Evolutionary conservation across 441 rosid species (phyloP).

Genomic region (Arabidopsis hybrid): DNA sequence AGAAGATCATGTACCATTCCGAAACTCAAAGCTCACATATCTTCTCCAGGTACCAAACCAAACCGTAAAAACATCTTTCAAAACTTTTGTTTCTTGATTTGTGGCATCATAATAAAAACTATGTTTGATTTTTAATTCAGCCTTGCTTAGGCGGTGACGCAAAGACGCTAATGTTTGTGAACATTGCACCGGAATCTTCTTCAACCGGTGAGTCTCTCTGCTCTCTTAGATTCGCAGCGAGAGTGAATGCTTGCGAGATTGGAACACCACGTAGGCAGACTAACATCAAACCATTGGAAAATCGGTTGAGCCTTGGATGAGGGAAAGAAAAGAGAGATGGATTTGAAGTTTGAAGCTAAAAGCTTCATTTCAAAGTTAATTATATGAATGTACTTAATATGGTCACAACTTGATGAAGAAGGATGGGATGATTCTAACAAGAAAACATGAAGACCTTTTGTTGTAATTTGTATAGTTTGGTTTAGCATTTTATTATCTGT

Average conservation of each 20-base stretch:
- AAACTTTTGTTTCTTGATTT: slow-evolving; percentile 7
- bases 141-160: slow-evolving; percentile 98
- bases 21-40: slow-evolving; percentile 93
- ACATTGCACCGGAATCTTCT: slow-evolving; percentile 80
- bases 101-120: slow-evolving; percentile 12
- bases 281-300: slow-evolving; percentile 56
- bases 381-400: slow-evolving; percentile 40
- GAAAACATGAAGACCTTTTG: slow-evolving; percentile 25
- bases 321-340: slow-evolving; percentile 16
- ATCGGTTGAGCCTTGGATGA: slow-evolving; percentile 69
- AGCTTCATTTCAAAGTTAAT: slow-evolving; percentile 35
- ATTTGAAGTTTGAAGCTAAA: slow-evolving; percentile 27
- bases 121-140: slow-evolving; percentile 51
- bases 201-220: slow-evolving; percentile 90
- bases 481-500: slow-evolving; percentile 28
- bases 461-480: slow-evolving; percentile 45
- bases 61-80: neutral
- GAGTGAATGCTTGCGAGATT: slow-evolving; percentile 96
- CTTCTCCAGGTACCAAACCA: slow-evolving; percentile 81
- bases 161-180: slow-evolving; percentile 93
- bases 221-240: slow-evolving; percentile 93
- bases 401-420: slow-evolving; percentile 25
- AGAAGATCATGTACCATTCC: slow-evolving; percentile 92
- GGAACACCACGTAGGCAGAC: slow-evolving; percentile 92
- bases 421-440: slow-evolving; percentile 38